A percentile compares a stretch with the other conserved stretches of the same genome.
Evolutionary conservation across 139 green algal genomes (phyloP).

Genomic region (Chara braunii): DNA sequence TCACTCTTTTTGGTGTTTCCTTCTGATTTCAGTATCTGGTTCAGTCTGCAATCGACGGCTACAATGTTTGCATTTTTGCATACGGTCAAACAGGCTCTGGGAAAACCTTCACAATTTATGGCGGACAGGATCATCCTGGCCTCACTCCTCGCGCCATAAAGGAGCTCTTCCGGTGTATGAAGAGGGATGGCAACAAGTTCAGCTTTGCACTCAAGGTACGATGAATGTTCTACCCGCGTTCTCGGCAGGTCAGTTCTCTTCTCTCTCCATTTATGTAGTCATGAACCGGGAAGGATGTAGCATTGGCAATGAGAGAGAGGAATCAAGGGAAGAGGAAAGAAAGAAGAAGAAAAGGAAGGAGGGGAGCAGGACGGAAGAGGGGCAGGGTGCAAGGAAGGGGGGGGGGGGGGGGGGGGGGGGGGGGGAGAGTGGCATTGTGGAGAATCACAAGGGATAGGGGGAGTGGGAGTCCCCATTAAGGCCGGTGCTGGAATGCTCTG

Average conservation of each 20-base stretch:
- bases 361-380: too few relatives aligned
- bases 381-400: too few relatives aligned
- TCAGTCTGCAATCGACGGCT: constrained; percentile 83
- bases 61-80: constrained; percentile 82
- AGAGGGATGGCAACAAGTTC: constrained; percentile 65
- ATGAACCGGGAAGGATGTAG: not conserved
- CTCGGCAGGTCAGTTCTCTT: too few relatives aligned
- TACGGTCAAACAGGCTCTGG: constrained; percentile 72
- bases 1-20: too few relatives aligned
- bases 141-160: constrained; percentile 76
- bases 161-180: constrained; percentile 77
- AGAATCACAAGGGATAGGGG: too few relatives aligned
- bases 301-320: not conserved
- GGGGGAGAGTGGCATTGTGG: too few relatives aligned
- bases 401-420: too few relatives aligned
- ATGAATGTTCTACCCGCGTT: constrained; percentile 7
- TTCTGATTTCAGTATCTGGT: constrained; percentile 83
- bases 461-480: too few relatives aligned
- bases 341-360: too few relatives aligned
- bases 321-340: too few relatives aligned
- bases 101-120: constrained; percentile 62
- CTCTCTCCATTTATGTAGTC: not conserved
- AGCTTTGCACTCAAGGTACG: constrained; percentile 65
- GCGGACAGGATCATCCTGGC: constrained; percentile 54
- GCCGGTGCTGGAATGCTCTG: too few relatives aligned